Conservation (phyloP, 257 asterid genomes). For the Solanum sejunctum region DNA sequence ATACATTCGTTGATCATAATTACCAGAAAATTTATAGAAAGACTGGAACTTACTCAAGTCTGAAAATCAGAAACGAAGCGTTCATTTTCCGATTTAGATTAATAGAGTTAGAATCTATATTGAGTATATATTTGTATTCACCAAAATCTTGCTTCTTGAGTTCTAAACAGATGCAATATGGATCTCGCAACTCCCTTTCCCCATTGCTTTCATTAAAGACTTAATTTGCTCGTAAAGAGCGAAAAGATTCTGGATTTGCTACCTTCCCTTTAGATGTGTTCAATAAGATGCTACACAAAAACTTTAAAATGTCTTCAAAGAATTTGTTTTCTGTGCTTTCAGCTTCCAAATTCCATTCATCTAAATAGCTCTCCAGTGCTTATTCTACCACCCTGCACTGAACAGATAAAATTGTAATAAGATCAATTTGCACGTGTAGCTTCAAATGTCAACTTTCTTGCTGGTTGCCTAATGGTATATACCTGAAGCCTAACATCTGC, state of each 20-base stretch:
- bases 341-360: constrained; percentile 4
- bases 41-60: constrained; percentile 37
- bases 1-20: not conserved
- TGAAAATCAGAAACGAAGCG: constrained; percentile 41
- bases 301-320: constrained; percentile 61
- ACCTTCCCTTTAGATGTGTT: constrained; percentile 6
- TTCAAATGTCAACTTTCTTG: not conserved
- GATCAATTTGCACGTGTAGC: not conserved
- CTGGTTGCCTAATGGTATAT: not conserved
- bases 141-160: constrained; percentile 39
- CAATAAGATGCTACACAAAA: constrained; percentile 54
- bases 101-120: constrained; percentile 37
- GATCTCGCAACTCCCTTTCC: constrained; percentile 36
- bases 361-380: constrained; percentile 49
- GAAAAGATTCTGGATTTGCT: too few relatives aligned
- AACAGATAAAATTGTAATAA: constrained; percentile 5
- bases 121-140: constrained; percentile 25
- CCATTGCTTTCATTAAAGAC: too few relatives aligned
- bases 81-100: constrained; percentile 39
- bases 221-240: too few relatives aligned
- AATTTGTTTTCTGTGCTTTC: constrained; percentile 43
- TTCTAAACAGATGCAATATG: constrained; percentile 25
- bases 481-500: constrained; percentile 42
- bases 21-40: not conserved
- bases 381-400: constrained; percentile 58